Conservation (phyloP, 768 basidiomycete species). For the Amyloporia xantha region DNA sequence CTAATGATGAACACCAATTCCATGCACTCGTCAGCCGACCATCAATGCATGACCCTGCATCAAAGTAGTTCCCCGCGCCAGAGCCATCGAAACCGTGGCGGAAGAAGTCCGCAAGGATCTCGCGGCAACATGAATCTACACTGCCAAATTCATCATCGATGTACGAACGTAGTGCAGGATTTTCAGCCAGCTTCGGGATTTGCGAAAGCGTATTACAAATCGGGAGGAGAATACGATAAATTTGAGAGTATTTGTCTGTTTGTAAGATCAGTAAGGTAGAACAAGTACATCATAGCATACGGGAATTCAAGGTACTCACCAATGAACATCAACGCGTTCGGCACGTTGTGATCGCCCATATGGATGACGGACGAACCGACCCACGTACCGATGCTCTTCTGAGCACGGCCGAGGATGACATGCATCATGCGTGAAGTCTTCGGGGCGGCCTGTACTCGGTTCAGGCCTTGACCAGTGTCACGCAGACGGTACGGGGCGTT, state of each 20-base stretch:
- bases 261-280: too few species aligned
- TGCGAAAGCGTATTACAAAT: slow-evolving; percentile 78
- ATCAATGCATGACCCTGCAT: slow-evolving; percentile 81
- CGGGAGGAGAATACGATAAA: slow-evolving; percentile 83
- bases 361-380: slow-evolving; percentile 84
- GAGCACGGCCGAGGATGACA: slow-evolving; percentile 76
- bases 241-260: slow-evolving; percentile 84
- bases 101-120: slow-evolving; percentile 81
- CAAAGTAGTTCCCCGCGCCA: slow-evolving; percentile 88
- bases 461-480: slow-evolving; percentile 87
- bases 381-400: slow-evolving; percentile 76
- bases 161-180: slow-evolving; percentile 66
- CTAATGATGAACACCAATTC: slow-evolving; percentile 85
- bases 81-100: slow-evolving; percentile 85
- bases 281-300: too few species aligned
- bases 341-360: slow-evolving; percentile 84
- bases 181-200: slow-evolving; percentile 57
- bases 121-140: slow-evolving; percentile 55
- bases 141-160: slow-evolving; percentile 83
- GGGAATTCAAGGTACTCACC: slow-evolving; percentile 29
- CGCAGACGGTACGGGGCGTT: slow-evolving; percentile 70
- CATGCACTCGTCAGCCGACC: slow-evolving; percentile 84
- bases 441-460: slow-evolving; percentile 80
- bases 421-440: slow-evolving; percentile 93
- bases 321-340: slow-evolving; percentile 83